These are phyloP conservation scores for Salvia splendens DNA, from an alignment of 257 asterid species.

Conservation along the genomic window DNA sequence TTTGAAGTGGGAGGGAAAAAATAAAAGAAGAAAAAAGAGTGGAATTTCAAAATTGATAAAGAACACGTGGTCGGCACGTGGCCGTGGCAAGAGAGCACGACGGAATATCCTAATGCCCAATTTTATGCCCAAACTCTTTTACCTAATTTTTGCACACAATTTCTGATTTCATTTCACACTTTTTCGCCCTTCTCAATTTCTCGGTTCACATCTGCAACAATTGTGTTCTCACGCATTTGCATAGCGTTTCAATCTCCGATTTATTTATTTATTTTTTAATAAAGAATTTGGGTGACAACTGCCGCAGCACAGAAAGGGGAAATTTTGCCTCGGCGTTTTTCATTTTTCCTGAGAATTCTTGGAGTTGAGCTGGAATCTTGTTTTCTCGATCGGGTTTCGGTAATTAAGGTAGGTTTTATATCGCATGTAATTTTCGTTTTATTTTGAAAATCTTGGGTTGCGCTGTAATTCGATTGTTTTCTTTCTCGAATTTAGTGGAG, in stretches of 20 bases:
- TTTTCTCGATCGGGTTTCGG: constrained; percentile 31
- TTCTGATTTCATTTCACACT: constrained; percentile 16
- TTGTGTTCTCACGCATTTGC: constrained; percentile 24
- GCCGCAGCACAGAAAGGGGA: constrained; percentile 21
- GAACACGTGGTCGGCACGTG: constrained; percentile 46
- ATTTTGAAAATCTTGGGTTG: constrained; percentile 9
- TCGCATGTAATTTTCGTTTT: constrained; percentile 26
- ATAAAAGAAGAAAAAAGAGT: not conserved
- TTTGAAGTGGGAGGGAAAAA: not conserved
- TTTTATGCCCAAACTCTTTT: constrained; percentile 37
- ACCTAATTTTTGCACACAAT: constrained; percentile 39
- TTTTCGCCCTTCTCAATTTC: constrained; percentile 27
- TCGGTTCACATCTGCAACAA: constrained; percentile 25
- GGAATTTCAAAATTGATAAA: constrained; percentile 10
- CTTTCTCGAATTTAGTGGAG: constrained; percentile 18
- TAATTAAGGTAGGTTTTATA: constrained; percentile 34
- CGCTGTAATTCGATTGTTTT: constrained; percentile 3
- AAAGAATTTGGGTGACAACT: constrained; percentile 11
- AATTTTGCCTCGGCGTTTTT: not conserved
- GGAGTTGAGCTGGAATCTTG: constrained; percentile 33
- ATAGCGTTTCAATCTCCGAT: constrained; percentile 17
- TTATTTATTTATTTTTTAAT: not conserved
- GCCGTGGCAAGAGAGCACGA: constrained; percentile 33
- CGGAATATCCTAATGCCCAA: constrained; percentile 44
- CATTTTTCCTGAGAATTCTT: constrained; percentile 7